phyloP scores from a whole-genome alignment of 192 early-diverging fungal genomes.

The Mortierella antarctica region DNA sequence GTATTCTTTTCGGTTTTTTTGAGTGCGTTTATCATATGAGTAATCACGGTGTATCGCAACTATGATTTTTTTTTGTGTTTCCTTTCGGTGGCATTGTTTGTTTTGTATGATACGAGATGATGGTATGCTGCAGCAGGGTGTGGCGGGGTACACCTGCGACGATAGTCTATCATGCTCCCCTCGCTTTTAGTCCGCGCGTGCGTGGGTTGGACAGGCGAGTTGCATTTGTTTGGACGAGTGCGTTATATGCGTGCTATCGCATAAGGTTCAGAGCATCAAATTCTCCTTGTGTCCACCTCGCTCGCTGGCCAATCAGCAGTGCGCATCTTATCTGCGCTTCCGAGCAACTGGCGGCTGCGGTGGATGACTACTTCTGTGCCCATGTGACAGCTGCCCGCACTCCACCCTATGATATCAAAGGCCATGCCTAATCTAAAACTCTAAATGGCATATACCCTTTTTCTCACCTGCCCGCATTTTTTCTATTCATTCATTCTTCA shows the following conservation, averaged over 20 bases:
- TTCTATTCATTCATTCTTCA: not conserved
- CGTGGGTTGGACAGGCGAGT: no score
- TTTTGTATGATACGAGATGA: not conserved
- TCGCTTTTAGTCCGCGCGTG: no score
- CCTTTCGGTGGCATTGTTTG: not conserved
- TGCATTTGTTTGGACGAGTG: no score
- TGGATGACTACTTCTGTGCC: conserved; percentile 1
- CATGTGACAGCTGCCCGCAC: conserved; percentile 35
- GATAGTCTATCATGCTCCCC: no score
- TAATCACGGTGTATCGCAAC: conserved; percentile 11
- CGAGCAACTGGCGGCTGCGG: conserved; percentile 7
- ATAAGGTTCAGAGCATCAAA: conserved; percentile 48
- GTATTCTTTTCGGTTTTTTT: no score
- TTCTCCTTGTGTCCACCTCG: conserved; percentile 28
- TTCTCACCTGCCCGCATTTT: not conserved
- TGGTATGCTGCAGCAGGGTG: no score
- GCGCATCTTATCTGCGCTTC: conserved; percentile 48
- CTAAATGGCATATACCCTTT: not conserved
- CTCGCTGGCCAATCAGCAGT: conserved; percentile 25
- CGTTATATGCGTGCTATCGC: no score
- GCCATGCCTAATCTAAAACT: not conserved
- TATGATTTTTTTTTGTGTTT: not conserved
- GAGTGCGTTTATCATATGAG: conserved; percentile 29
- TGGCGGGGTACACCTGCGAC: no score
- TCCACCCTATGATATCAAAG: conserved; percentile 37